phyloP scores from a whole-genome alignment of 352 stramenopile species.

The Globisporangium splendens region DNA sequence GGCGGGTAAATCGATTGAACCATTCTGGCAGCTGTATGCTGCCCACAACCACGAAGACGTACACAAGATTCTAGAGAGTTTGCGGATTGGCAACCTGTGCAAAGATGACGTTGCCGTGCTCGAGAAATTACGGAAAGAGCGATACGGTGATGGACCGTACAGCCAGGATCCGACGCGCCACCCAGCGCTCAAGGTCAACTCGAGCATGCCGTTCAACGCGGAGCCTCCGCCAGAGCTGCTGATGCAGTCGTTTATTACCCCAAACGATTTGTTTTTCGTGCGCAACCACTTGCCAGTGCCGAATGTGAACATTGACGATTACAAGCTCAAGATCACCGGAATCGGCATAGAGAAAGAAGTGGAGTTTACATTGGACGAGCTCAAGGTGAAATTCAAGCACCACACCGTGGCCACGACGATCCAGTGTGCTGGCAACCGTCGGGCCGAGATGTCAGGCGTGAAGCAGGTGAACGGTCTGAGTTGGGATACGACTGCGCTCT shows the following conservation, averaged over 20 bases:
- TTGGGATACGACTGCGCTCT: constrained; percentile 89
- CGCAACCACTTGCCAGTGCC: constrained; percentile 97
- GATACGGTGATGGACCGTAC: constrained; percentile 91
- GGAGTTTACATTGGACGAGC: constrained; percentile 71
- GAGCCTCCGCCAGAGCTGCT: constrained; percentile 92
- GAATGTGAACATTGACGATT: constrained; percentile 61
- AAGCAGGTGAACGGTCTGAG: constrained; percentile 86
- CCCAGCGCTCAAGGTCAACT: constrained; percentile 90
- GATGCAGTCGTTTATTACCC: constrained; percentile 94
- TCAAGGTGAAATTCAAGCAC: constrained; percentile 93
- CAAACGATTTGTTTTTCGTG: constrained; percentile 96
- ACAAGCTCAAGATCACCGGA: constrained; percentile 65
- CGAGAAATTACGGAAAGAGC: constrained; percentile 76
- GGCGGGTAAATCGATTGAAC: constrained; percentile 82
- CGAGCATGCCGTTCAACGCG: constrained; percentile 93
- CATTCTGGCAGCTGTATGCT: constrained; percentile 96
- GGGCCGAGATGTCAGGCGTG: constrained; percentile 90
- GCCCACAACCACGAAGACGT: constrained; percentile 94
- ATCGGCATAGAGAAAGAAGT: constrained; percentile 48
- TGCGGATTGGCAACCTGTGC: constrained; percentile 89
- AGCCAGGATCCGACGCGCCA: constrained; percentile 89
- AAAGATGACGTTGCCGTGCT: constrained; percentile 86
- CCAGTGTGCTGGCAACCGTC: constrained; percentile 97
- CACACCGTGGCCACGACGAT: constrained; percentile 92
- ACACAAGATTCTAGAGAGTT: constrained; percentile 87